Percentiles rank a stretch among this genome's conserved stretches.
These are phyloP conservation scores for Penicillium occitanis DNA, from an alignment of 2,329 filamentous ascomycete genomes.

Conservation along the genomic window DNA sequence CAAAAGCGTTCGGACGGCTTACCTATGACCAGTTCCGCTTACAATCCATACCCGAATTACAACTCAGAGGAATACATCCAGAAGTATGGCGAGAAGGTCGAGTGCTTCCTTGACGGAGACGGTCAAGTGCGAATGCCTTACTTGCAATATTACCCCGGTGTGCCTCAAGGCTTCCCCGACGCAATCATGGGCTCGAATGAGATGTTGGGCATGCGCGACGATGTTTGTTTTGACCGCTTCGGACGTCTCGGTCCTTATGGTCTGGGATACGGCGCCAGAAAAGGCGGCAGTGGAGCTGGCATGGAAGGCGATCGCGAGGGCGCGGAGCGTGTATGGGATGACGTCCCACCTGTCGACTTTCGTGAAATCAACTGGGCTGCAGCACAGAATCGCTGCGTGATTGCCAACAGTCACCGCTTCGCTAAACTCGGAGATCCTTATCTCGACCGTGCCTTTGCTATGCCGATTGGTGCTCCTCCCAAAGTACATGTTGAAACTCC, in stretches of 20 bases:
- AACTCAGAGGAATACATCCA: constrained; percentile 56
- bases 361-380: constrained; percentile 74
- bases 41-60: constrained; percentile 69
- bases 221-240: constrained; percentile 91
- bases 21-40: constrained; percentile 51
- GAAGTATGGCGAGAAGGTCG: constrained; percentile 60
- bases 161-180: constrained; percentile 80
- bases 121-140: constrained; percentile 65
- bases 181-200: constrained; percentile 85
- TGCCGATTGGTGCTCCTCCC: constrained; percentile 32
- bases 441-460: constrained; percentile 37
- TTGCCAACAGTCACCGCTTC: constrained; percentile 71
- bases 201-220: constrained; percentile 71
- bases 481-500: constrained; percentile 23
- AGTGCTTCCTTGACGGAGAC: constrained; percentile 75
- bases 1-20: constrained; percentile 14
- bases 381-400: constrained; percentile 70
- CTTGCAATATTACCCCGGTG: constrained; percentile 72
- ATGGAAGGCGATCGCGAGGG: constrained; percentile 81
- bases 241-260: constrained; percentile 88
- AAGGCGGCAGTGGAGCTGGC: constrained; percentile 80
- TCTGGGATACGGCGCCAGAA: constrained; percentile 75
- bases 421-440: constrained; percentile 36
- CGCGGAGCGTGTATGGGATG: constrained; percentile 74
- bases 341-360: constrained; percentile 72